These are phyloP conservation scores for Quercus alba DNA, from an alignment of 306 rosid species.

Conservation along the genomic window DNA sequence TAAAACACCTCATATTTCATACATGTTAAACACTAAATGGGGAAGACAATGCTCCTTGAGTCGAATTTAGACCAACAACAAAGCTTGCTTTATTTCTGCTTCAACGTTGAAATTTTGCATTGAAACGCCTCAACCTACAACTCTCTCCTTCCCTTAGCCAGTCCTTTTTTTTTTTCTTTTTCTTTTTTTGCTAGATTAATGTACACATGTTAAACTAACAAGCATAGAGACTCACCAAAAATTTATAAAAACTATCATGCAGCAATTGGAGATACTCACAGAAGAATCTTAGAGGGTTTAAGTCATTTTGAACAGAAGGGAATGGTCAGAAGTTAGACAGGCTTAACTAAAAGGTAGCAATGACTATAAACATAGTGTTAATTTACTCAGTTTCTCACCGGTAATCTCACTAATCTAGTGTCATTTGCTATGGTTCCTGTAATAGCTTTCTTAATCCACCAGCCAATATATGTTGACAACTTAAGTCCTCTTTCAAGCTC, in stretches of 20 bases:
- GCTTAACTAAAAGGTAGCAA: neutral
- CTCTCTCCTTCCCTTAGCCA: neutral
- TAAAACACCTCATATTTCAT: neutral
- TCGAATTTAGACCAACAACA: neutral
- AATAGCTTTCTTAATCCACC: slow-evolving; percentile 88
- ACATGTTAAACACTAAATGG: neutral
- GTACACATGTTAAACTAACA: neutral
- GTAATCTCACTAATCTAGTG: slow-evolving; percentile 69
- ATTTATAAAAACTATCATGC: neutral
- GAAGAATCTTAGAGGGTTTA: neutral
- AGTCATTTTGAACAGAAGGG: neutral
- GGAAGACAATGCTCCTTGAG: neutral
- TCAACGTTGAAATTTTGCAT: neutral
- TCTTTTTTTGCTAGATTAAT: neutral
- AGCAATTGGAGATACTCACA: neutral
- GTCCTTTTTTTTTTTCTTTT: neutral
- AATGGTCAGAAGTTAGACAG: neutral
- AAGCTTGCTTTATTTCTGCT: neutral
- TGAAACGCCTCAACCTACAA: neutral
- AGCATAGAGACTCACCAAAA: neutral
- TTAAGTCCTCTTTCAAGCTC: slow-evolving; percentile 69
- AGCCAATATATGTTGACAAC: slow-evolving; percentile 76
- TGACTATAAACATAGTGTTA: neutral
- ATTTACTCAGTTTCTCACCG: slow-evolving; percentile 53
- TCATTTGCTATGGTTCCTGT: slow-evolving; percentile 63